Evolutionary conservation across 257 asterid species (phyloP).

Genomic region (Salvia splendens): DNA sequence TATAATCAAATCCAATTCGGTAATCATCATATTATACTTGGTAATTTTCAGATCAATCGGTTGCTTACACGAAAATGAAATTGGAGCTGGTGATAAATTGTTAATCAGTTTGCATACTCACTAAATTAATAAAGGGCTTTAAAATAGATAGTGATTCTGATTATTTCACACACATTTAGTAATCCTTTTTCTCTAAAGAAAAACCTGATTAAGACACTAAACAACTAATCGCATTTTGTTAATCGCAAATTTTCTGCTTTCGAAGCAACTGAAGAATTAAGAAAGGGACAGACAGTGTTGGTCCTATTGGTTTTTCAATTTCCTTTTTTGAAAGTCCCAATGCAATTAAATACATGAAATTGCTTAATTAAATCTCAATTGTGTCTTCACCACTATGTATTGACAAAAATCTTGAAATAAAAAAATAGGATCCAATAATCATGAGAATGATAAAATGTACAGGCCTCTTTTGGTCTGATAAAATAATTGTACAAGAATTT

Average conservation of each 20-base stretch:
- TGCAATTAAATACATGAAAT: conserved; percentile 15
- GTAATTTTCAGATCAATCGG: too few relatives aligned
- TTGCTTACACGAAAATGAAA: not conserved
- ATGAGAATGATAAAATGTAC: conserved; percentile 20
- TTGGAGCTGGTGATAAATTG: conserved; percentile 3
- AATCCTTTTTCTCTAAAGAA: conserved; percentile 20
- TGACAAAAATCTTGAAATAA: conserved; percentile 27
- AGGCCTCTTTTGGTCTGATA: conserved; percentile 13
- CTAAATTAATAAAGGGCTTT: not conserved
- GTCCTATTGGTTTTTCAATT: conserved; percentile 20
- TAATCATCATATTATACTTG: not conserved
- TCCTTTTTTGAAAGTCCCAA: conserved; percentile 34
- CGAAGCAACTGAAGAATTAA: conserved; percentile 28
- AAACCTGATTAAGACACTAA: conserved; percentile 31
- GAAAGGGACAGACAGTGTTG: conserved; percentile 33
- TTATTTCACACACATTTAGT: conserved; percentile 6
- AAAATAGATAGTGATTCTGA: conserved; percentile 23
- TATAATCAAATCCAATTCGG: too few relatives aligned
- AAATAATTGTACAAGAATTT: conserved; percentile 26
- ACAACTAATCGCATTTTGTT: conserved; percentile 24
- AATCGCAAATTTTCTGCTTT: conserved; percentile 21
- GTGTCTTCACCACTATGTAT: conserved; percentile 21
- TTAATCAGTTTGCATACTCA: not conserved
- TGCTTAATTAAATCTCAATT: conserved; percentile 12
- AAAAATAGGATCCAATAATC: conserved; percentile 16